Percentiles rank a stretch among this genome's conserved stretches.
These are phyloP conservation scores for Cryomyces antarcticus DNA, from an alignment of 495 filamentous ascomycete species.

Conservation along the genomic window DNA sequence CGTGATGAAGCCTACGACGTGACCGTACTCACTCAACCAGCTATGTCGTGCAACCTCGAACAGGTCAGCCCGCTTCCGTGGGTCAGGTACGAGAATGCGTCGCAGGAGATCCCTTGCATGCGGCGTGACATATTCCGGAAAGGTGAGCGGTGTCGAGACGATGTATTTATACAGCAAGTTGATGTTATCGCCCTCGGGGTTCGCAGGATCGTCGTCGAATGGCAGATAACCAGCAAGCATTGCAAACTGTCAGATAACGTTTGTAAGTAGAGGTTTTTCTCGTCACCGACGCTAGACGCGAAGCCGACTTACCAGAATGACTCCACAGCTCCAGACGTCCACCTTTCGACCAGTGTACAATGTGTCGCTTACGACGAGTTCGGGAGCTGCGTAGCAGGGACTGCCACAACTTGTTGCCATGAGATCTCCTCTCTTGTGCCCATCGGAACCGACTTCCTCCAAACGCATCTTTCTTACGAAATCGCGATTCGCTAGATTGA, in stretches of 20 bases:
- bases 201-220: constrained; percentile 96
- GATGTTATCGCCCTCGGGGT: constrained; percentile 98
- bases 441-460: constrained; percentile 38
- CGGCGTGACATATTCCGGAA: constrained; percentile 96
- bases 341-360: constrained; percentile 95
- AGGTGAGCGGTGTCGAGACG: constrained; percentile 87
- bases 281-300: no score
- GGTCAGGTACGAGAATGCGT: constrained; percentile 90
- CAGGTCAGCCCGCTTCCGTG: constrained; percentile 80
- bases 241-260: constrained; percentile 84
- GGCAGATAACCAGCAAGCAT: constrained; percentile 98
- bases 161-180: constrained; percentile 99
- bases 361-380: constrained; percentile 93
- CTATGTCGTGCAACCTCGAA: constrained; percentile 97
- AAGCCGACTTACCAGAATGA: constrained; percentile 77
- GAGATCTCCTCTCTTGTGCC: constrained; percentile 45
- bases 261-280: constrained; percentile 2
- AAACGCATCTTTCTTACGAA: constrained; percentile 61
- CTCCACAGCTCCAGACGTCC: constrained; percentile 97
- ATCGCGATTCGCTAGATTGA: constrained; percentile 64
- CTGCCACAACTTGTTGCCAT: constrained; percentile 74
- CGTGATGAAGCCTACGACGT: constrained; percentile 89
- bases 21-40: constrained; percentile 90
- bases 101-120: constrained; percentile 85
- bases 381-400: constrained; percentile 89